Evolutionary conservation across 2,329 filamentous ascomycete genomes (phyloP).

Genomic region (Elsinoe ampelina): DNA sequence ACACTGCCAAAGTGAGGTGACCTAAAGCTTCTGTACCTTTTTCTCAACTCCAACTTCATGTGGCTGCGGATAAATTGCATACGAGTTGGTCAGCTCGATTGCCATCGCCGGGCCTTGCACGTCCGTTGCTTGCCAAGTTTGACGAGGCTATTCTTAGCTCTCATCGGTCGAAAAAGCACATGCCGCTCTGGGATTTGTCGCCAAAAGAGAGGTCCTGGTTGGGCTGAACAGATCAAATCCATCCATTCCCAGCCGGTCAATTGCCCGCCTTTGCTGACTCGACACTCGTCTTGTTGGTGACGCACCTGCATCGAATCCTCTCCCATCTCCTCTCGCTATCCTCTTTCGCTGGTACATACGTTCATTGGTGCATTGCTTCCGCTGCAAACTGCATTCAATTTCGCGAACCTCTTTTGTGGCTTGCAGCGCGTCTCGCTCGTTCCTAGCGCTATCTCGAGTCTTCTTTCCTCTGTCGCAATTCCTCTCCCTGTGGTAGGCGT

Average conservation of each 20-base stretch:
- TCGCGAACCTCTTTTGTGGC: slow-evolving; percentile 2
- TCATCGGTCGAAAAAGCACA: no score
- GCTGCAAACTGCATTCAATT: neutral
- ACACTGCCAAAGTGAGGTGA: no score
- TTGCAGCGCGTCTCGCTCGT: neutral
- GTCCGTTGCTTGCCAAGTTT: neutral
- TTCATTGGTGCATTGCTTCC: slow-evolving; percentile 1
- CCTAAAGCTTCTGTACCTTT: neutral
- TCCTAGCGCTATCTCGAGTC: neutral
- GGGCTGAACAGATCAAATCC: slow-evolving; percentile 8
- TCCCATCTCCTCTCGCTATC: neutral
- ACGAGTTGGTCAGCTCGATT: neutral
- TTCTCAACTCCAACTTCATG: neutral
- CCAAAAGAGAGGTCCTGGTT: neutral
- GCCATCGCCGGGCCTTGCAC: neutral
- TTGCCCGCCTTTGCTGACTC: slow-evolving; percentile 7
- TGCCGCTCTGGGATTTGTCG: neutral
- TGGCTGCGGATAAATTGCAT: neutral
- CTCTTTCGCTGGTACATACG: neutral
- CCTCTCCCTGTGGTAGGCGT: neutral
- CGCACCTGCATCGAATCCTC: slow-evolving; percentile 2
- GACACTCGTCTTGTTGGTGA: slow-evolving; percentile 5
- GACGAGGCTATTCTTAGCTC: neutral
- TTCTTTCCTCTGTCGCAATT: neutral
- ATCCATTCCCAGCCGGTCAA: neutral